A percentile compares a stretch with the other conserved stretches of the same genome.
phyloP scores from a whole-genome alignment of 805 yeast species.

The Saturnispora dispora region DNA sequence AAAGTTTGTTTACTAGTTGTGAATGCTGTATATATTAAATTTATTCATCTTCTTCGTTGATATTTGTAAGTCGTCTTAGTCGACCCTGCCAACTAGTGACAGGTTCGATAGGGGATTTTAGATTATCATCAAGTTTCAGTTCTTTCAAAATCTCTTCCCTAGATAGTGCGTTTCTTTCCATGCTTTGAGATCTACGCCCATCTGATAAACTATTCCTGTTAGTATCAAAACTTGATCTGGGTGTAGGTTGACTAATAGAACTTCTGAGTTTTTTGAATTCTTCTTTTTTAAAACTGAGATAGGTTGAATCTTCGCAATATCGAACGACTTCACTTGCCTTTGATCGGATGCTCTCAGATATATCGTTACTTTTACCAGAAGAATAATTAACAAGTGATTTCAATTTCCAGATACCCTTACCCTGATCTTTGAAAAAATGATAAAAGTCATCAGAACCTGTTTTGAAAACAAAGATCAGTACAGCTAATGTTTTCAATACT shows the following conservation, averaged over 20 bases:
- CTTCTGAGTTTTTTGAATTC: slow-evolving; percentile 4
- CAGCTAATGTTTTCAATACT: slow-evolving; percentile 3
- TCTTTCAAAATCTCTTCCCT: slow-evolving; percentile 6
- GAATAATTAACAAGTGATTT: slow-evolving; percentile 4
- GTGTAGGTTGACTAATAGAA: slow-evolving; percentile 6
- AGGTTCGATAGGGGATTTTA: neutral
- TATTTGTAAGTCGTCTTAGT: slow-evolving; percentile 5
- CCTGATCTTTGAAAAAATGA: neutral
- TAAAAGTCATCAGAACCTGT: slow-evolving; percentile 7
- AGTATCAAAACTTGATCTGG: slow-evolving; percentile 6
- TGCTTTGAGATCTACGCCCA: slow-evolving; percentile 1
- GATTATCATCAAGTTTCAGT: slow-evolving; percentile 4
- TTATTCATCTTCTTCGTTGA: slow-evolving; percentile 6
- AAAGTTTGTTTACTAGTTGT: neutral
- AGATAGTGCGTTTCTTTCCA: neutral
- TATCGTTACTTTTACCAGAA: neutral
- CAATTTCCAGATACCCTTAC: slow-evolving; percentile 5
- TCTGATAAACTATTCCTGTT: neutral
- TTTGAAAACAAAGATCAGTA: slow-evolving; percentile 4
- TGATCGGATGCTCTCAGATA: neutral
- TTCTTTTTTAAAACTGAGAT: neutral
- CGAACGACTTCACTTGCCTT: slow-evolving; percentile 1
- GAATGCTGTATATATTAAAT: neutral
- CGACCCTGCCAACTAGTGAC: slow-evolving; percentile 6
- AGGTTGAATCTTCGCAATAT: slow-evolving; percentile 1